A percentile compares a stretch with the other conserved stretches of the same genome.
Evolutionary conservation across 2,329 filamentous ascomycete genomes (phyloP).

Genomic region (Penicillium sp.): DNA sequence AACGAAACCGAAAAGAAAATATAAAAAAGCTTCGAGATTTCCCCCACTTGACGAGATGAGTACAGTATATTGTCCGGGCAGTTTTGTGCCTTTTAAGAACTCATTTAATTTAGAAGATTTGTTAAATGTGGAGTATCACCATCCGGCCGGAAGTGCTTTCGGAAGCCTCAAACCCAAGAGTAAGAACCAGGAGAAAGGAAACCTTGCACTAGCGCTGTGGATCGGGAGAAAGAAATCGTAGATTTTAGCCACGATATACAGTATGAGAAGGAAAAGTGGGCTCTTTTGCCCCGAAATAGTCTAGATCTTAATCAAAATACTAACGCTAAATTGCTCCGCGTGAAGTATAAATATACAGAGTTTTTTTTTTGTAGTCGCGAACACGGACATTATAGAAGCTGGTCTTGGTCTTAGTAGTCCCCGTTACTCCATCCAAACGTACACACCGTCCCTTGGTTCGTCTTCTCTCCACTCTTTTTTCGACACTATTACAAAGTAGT

Average conservation of each 20-base stretch:
- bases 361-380: background rate
- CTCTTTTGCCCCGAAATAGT: background rate
- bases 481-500: conserved; percentile 6
- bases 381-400: background rate
- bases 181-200: background rate
- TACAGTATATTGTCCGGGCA: conserved; percentile 9
- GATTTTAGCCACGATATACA: background rate
- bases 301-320: background rate
- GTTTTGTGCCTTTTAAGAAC: background rate
- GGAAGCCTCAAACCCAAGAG: background rate
- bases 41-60: conserved; percentile 1
- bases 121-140: background rate
- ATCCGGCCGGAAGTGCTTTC: background rate
- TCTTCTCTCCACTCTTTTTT: conserved; percentile 1
- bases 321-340: background rate
- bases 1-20: background rate
- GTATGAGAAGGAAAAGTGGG: background rate
- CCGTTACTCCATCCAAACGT: background rate
- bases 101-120: background rate
- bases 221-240: background rate
- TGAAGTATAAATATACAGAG: background rate
- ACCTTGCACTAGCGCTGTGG: background rate
- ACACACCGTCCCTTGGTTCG: background rate
- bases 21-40: background rate
- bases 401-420: background rate